Conservation (phyloP, 164 flowering plant species). For the Liriodendron chinense region DNA sequence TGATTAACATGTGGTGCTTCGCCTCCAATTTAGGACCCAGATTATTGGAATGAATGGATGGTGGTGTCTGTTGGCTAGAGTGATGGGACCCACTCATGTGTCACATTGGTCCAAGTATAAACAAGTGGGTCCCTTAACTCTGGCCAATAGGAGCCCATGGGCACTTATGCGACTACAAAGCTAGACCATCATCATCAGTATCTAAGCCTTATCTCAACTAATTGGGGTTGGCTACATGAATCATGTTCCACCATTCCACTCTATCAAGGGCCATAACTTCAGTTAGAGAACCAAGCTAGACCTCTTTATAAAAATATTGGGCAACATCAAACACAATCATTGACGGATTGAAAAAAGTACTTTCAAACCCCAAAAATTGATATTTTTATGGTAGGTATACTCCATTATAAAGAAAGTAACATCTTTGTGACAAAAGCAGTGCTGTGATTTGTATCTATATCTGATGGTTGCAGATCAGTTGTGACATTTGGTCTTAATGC, state of each 20-base stretch:
- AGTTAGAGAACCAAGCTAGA: too few relatives aligned
- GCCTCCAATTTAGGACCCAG: background rate
- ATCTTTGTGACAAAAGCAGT: background rate
- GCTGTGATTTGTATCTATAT: background rate
- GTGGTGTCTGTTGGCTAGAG: background rate
- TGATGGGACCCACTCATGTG: background rate
- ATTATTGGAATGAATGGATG: background rate
- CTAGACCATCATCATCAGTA: too few relatives aligned
- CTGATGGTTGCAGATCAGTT: slow-evolving; percentile 14
- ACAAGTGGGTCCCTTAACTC: background rate
- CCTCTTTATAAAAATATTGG: too few relatives aligned
- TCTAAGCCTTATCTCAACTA: too few relatives aligned
- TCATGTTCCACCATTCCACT: too few relatives aligned
- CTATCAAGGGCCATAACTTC: too few relatives aligned
- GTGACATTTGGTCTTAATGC: slow-evolving; percentile 23
- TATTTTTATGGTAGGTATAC: background rate
- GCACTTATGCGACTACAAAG: background rate
- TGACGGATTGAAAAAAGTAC: too few relatives aligned
- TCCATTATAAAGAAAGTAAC: background rate
- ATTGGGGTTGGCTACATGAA: too few relatives aligned
- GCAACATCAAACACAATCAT: too few relatives aligned
- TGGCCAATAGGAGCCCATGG: background rate
- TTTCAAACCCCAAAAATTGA: background rate
- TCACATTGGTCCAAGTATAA: background rate
- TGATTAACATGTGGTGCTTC: too few relatives aligned